These are phyloP conservation scores for Boletus rubropictus DNA, from an alignment of 768 basidiomycete genomes.

Conservation along the genomic window DNA sequence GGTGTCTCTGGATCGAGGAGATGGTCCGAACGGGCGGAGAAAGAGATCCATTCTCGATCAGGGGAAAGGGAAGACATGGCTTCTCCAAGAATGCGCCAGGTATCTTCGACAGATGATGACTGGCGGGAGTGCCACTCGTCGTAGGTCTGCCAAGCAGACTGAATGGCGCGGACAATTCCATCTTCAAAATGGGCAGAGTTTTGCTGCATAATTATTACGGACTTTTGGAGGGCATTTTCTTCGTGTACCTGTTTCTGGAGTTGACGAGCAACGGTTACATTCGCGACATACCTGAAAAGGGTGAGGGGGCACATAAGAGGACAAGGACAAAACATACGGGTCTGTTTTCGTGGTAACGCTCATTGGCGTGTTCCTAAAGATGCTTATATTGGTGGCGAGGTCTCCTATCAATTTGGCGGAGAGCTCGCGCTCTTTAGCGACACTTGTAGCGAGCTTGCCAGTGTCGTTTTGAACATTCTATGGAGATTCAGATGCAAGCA, in stretches of 20 bases:
- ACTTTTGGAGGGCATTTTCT: slow-evolving; percentile 97
- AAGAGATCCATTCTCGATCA: slow-evolving; percentile 93
- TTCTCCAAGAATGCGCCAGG: slow-evolving; percentile 62
- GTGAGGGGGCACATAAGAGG: neutral
- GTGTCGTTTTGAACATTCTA: slow-evolving; percentile 95
- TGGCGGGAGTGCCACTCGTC: slow-evolving; percentile 91
- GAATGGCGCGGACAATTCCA: slow-evolving; percentile 89
- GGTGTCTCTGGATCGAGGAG: slow-evolving; percentile 96
- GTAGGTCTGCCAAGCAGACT: slow-evolving; percentile 96
- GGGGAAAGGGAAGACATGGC: slow-evolving; percentile 77
- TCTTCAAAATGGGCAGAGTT: slow-evolving; percentile 96
- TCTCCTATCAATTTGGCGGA: slow-evolving; percentile 84
- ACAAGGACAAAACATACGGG: slow-evolving; percentile 2
- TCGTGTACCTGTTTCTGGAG: slow-evolving; percentile 91
- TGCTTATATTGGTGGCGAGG: slow-evolving; percentile 78
- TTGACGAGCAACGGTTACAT: slow-evolving; percentile 69
- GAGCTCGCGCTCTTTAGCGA: slow-evolving; percentile 85
- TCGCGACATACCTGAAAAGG: slow-evolving; percentile 52
- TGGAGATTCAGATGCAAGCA: neutral
- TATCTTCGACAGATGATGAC: slow-evolving; percentile 63
- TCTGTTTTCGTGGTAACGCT: slow-evolving; percentile 52
- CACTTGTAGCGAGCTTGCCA: slow-evolving; percentile 82
- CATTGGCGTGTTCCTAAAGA: slow-evolving; percentile 95
- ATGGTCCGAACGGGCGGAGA: slow-evolving; percentile 89
- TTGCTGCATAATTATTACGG: slow-evolving; percentile 96